Base-by-base conservation (phyloP, 2,329 filamentous ascomycete genomes). In the Reticulascus tulasneorum region DNA sequence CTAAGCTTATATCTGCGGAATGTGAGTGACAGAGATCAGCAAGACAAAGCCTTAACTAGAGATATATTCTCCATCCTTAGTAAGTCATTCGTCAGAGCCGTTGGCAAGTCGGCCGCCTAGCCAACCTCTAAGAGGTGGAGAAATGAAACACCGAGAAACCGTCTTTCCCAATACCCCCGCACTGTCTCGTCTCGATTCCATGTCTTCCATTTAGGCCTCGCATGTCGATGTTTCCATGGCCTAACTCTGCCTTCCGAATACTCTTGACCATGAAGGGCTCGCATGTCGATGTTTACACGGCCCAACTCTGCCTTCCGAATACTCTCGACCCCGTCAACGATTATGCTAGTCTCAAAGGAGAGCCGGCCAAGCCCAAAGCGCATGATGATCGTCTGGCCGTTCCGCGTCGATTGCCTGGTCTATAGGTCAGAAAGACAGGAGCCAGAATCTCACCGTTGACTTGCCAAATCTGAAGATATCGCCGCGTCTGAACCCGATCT, bases 81-180 rank as follows among this genome's bases (percentile, higher is more conserved):
- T n/a, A n/a, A n/a, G n/a, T n/a, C n/a, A n/a, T n/a, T n/a, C n/a
- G n/a, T n/a, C n/a, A n/a, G n/a, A n/a, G n/a, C n/a, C n/a, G n/a
- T n/a, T n/a, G n/a, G n/a, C n/a, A n/a, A n/a, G n/a, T n/a, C n/a
- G n/a, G n/a, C n/a, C n/a, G n/a, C 16, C 19, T n/a, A 13, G 16
- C 10, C 10, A 33, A n/a, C 10, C 23, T 32, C 25, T 32, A 15
- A 42, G 39, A 42, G 39, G 39, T 40, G 39, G 39, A 32, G 36
- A 40, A 40, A 31, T 22, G 11, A 19, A 18, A 12, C 23, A 18
- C 39, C 26, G 21, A 34, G 29, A 33, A 19, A 30, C 18, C 25
- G 12, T n/a, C 18, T 15, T 33, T 18, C 13, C 17, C 8, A 12
- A 29, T 13, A 16, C 29, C 10, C 21, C n/a, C 16, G 15, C 23